Base-by-base conservation (phyloP, 164 flowering plant genomes). In the Sextonia rubra region DNA sequence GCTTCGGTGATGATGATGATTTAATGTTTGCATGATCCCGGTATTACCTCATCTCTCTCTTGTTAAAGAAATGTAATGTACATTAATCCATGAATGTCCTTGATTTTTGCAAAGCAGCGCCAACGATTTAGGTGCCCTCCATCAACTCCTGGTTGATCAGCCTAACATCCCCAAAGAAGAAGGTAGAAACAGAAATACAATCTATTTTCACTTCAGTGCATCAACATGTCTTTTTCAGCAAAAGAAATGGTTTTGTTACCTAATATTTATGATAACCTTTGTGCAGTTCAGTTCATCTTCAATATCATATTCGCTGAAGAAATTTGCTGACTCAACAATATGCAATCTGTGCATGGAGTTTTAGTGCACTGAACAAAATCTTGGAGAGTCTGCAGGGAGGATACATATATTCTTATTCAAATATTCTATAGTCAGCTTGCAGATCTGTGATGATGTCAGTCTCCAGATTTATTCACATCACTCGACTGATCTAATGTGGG, bases 101-200 rank as follows among this genome's bases (percentile, higher is more conserved):
- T 47, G 20, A 7, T 20, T 11, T 29, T 70, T 56, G 61, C 52
- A 24, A 69, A 68, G 74, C 82, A 90, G 98, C 71, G 76, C 85
- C 6, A 67, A 77, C 73, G 97, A 92, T 83, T 69, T 91, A 55
- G 75, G 76, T 23, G 88, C 91, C 17, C 83, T 94, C 66, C 83
- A 84, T 71, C 91, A 86, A 69, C 84, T 92, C 27, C 77, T 92
- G 76, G 84, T 86, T 77, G 97, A 94, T 84, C 98, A 94, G 82
- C 97, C 98, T 69, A 92, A 94, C 77, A 90, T 94, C 52, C 88
- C 86, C 15, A 85, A 77, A 72, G 89, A 86, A 27, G 90, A 93
- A 88, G 97, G 98, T 90, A 81, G 24, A 8, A 27, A 64, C 15
- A 26, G 6, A 49, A 47, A 47, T 5, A 1, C 32, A 29, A 30